Evolutionary conservation across 2,329 filamentous ascomycete genomes (phyloP).

Genomic region (Xylariaceae sp.): DNA sequence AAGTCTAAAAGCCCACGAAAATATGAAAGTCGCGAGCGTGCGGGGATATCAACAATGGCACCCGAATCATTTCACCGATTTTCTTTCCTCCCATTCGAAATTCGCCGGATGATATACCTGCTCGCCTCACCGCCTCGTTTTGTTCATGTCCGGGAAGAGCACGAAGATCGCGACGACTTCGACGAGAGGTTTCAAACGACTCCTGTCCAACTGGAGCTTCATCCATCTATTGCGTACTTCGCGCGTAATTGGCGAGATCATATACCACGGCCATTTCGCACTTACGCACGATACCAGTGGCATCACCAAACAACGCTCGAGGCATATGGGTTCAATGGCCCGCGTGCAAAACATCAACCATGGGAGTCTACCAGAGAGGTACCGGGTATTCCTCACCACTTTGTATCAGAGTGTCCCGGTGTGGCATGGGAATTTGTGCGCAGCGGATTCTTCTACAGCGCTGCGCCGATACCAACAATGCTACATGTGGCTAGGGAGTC

Average conservation of each 20-base stretch:
- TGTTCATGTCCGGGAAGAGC: constrained; percentile 25
- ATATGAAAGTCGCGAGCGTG: too few species aligned
- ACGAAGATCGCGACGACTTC: constrained; percentile 13
- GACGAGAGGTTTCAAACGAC: constrained; percentile 17
- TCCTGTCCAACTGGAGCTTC: constrained; percentile 21
- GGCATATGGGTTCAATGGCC: constrained; percentile 19
- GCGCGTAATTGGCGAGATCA: constrained; percentile 25
- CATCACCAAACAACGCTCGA: constrained; percentile 20
- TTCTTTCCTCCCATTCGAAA: constrained; percentile 24
- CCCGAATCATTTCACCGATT: constrained; percentile 26
- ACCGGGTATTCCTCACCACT: constrained; percentile 23
- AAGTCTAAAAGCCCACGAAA: too few species aligned
- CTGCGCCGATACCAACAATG: constrained; percentile 34
- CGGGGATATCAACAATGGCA: constrained; percentile 15
- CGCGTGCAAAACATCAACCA: constrained; percentile 13
- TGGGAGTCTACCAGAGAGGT: constrained; percentile 23
- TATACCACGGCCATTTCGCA: neutral
- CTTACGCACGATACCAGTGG: neutral
- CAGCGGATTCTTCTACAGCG: constrained; percentile 25
- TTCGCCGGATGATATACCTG: constrained; percentile 31
- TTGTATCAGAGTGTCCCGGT: constrained; percentile 12
- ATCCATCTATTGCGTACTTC: constrained; percentile 30
- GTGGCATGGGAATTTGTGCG: constrained; percentile 28
- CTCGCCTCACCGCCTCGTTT: constrained; percentile 32
- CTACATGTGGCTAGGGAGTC: constrained; percentile 42